Evolutionary conservation across 805 yeast genomes (phyloP), one percentile per base, ranked within the genome.

Genomic region (Schwanniomyces yamadae): DNA sequence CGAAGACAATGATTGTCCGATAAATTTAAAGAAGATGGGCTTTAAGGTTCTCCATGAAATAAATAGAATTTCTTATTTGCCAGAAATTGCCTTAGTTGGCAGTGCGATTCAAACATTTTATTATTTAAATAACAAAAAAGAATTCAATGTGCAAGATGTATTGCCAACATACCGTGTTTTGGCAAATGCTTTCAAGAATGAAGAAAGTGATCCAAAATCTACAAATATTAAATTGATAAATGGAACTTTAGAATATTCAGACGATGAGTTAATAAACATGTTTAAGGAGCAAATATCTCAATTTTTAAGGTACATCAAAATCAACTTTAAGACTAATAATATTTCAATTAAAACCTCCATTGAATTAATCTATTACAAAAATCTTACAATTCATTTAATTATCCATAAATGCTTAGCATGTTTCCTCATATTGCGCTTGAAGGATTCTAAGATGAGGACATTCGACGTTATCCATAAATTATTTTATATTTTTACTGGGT

Each of bases 281-380:
- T 44, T 62, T 26, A 52, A 53, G 31, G 16, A 32, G 11, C 63
- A 61, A 34, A 45, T 63, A 21, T 38, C 50, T 19, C 48, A 52
- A 31, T 65, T 60, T 41, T 50, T 60, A 47, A 42, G 57, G 35
- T 49, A 44, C 40, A 46, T 57, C 35, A 40, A 54, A 33, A 48
- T 59, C 29, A 54, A 59, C 37, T 36, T 41, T 6, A 35, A 36
- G 10, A 44, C 47, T 12, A 52, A 59, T 31, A 41, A 46, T 8
- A 53, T 67, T 23, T 45, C 33, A 5, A 44, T 79, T 20, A 66
- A 63, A 34, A 78, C 75, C 44, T 59, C 77, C 8, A 72, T 78
- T 56, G 81, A 75, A 54, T 63, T 78, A 26, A 63, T 76, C 28
- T 78, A 75, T 49, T 78, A 77, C 57, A 75, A 81, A 44, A 78